Percentiles rank a stretch among this genome's conserved stretches.
phyloP scores from a whole-genome alignment of 176 grass and related monocot genomes.

The Themeda triandra region DNA sequence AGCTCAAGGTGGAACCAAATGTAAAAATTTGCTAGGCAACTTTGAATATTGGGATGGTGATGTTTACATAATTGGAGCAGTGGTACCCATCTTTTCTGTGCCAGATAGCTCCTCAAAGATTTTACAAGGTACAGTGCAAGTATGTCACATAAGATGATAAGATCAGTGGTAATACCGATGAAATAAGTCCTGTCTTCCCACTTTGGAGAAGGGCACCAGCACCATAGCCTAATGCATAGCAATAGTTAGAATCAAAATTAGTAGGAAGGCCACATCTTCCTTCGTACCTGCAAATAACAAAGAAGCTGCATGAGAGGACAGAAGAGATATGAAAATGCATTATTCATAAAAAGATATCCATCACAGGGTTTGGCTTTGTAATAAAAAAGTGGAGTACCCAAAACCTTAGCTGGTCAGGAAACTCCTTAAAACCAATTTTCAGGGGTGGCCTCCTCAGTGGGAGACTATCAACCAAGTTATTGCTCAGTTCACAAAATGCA shows the following conservation, averaged over 20 bases:
- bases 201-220: slow-evolving; percentile 81
- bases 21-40: neutral
- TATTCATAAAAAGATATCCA: neutral
- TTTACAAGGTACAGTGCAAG: neutral
- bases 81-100: neutral
- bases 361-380: neutral
- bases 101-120: neutral
- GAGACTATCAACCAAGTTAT: neutral
- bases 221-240: slow-evolving; percentile 85
- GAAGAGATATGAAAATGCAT: neutral
- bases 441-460: neutral
- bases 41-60: neutral
- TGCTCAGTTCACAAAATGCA: neutral
- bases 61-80: neutral
- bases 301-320: neutral
- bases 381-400: neutral
- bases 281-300: slow-evolving; percentile 73
- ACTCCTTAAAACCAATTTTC: neutral
- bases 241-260: slow-evolving; percentile 94
- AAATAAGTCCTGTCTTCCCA: slow-evolving; percentile 90
- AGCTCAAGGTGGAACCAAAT: neutral
- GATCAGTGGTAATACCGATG: slow-evolving; percentile 58
- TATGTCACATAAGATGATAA: slow-evolving; percentile 17
- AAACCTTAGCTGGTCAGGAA: neutral
- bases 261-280: slow-evolving; percentile 95